These are phyloP conservation scores for Polytrichum formosum DNA, from an alignment of 225 moss, liverwort and hornwort species.

Conservation along the genomic window DNA sequence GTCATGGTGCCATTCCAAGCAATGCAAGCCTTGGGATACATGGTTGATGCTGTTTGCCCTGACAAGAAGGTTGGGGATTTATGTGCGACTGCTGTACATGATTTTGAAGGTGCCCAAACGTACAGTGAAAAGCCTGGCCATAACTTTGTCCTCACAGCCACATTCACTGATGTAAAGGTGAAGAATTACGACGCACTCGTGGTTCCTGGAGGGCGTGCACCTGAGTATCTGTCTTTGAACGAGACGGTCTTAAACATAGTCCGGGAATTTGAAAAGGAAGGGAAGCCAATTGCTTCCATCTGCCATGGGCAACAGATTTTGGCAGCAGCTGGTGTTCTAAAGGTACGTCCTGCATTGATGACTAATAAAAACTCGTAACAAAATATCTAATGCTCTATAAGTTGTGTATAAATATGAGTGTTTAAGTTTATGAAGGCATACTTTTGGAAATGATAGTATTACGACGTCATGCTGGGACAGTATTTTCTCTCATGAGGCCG, in stretches of 20 bases:
- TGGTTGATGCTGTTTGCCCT: slow-evolving; percentile 87
- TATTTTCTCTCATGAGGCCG: too few relatives aligned
- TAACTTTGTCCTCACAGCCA: slow-evolving; percentile 73
- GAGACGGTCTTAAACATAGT: slow-evolving; percentile 60
- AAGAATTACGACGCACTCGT: slow-evolving; percentile 79
- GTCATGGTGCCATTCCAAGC: slow-evolving; percentile 93
- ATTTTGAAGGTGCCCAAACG: slow-evolving; percentile 98
- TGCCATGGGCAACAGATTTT: slow-evolving; percentile 96
- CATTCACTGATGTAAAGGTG: slow-evolving; percentile 51
- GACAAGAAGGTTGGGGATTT: slow-evolving; percentile 72
- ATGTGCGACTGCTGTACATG: slow-evolving; percentile 87
- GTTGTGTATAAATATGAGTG: too few relatives aligned
- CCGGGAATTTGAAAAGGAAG: slow-evolving; percentile 48
- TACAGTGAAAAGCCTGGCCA: slow-evolving; percentile 99
- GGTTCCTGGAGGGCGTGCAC: slow-evolving; percentile 91
- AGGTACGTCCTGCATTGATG: slow-evolving; percentile 40
- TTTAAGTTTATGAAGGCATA: too few relatives aligned
- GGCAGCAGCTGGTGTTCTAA: slow-evolving; percentile 84
- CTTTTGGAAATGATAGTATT: too few relatives aligned
- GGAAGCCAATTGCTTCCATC: slow-evolving; percentile 91
- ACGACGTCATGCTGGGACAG: too few relatives aligned
- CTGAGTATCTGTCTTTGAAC: slow-evolving; percentile 81
- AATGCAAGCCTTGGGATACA: slow-evolving; percentile 71
- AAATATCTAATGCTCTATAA: too few relatives aligned
- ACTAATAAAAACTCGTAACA: background rate